Evolutionary conservation across 176 grass and related monocot species (phyloP), one percentile per base, ranked within the genome.

Genomic region (Bonia amplexicaulis): DNA sequence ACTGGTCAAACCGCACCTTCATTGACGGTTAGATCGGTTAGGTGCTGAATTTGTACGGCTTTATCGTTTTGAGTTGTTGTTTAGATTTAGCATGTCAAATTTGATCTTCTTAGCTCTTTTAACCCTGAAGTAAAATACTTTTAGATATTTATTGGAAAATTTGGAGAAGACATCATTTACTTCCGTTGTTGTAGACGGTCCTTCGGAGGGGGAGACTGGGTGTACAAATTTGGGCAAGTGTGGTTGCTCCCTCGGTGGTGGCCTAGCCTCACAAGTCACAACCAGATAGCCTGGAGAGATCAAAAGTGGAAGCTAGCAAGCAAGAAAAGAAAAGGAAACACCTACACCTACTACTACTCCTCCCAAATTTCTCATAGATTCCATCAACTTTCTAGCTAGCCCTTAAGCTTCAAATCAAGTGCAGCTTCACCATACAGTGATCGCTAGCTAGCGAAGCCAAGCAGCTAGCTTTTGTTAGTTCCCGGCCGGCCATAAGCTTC

Each of bases 211-310:
- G 4, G 47, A 19, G 71, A 15, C 7, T 47, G 60, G 72, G 7
- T 84, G 62, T 86, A 86, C 82, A 90, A 82, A 86, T 82, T 69
- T 64, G 54, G 52, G 71, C 55, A 80, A 80, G 67, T 58, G 60
- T 69, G 68, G 81, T 66, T 75, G 78, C 47, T 90, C 79, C 84
- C 64, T 60, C 49, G 44, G 72, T 46, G 69, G 77, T 72, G 63
- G 66, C 72, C 79, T 89, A 58, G 23, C 78, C 83, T 90, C 68
- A 65, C 72, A 86, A 82, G 77, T 80, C 84, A 63, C 84, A 80
- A 19, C 53, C 67, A 73, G 45, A 35, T 78, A 35, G 63, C 17
- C 29, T 22, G 59, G 71, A 82, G 71, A 72, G 84, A 87, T 66
- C 41, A 61, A 84, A 82, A 84, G 74, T 68, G 67, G 63, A 76